Percentiles rank a stretch among this genome's conserved stretches.
Evolutionary conservation across 1,284 basidiomycete genomes (phyloP).

Genomic region (Ceratobasidium theobromae): DNA sequence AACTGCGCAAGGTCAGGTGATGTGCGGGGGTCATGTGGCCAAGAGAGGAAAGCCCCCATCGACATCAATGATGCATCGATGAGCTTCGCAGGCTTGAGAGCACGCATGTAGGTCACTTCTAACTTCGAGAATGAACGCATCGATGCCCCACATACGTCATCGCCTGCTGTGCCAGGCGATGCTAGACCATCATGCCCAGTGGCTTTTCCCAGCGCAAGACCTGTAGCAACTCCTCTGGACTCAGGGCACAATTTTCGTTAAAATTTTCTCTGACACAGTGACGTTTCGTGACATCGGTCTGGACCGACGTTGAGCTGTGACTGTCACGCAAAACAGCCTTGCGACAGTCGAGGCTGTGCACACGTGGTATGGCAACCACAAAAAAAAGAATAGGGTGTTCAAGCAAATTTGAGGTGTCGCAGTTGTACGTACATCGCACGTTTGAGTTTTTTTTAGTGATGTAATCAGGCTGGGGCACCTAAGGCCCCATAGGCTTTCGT

Average conservation of each 20-base stretch:
- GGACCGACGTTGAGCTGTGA: conserved; percentile 13
- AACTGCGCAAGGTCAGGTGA: too few species aligned
- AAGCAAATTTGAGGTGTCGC: not conserved
- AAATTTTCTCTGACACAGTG: not conserved
- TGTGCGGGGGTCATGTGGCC: too few species aligned
- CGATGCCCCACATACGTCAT: conserved; percentile 24
- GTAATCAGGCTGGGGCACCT: not conserved
- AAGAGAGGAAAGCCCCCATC: too few species aligned
- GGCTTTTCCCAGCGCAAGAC: not conserved
- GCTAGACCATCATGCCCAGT: too few species aligned
- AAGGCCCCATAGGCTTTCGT: not conserved
- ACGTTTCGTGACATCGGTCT: not conserved
- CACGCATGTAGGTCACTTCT: too few species aligned
- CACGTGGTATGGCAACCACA: conserved; percentile 9
- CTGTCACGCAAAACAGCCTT: not conserved
- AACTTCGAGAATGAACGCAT: not conserved
- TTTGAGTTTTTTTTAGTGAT: conserved; percentile 1
- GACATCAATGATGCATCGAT: too few species aligned
- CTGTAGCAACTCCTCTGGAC: conserved; percentile 13
- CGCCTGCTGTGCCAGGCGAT: too few species aligned
- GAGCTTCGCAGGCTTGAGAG: too few species aligned
- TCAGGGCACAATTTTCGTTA: conserved; percentile 6
- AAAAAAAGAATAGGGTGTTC: not conserved
- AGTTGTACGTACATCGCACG: conserved; percentile 31
- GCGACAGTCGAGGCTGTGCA: conserved; percentile 13